Percentiles rank a stretch among this genome's conserved stretches.
Evolutionary conservation across 768 basidiomycete genomes (phyloP).

Genomic region (Kwoniella shandongensis): DNA sequence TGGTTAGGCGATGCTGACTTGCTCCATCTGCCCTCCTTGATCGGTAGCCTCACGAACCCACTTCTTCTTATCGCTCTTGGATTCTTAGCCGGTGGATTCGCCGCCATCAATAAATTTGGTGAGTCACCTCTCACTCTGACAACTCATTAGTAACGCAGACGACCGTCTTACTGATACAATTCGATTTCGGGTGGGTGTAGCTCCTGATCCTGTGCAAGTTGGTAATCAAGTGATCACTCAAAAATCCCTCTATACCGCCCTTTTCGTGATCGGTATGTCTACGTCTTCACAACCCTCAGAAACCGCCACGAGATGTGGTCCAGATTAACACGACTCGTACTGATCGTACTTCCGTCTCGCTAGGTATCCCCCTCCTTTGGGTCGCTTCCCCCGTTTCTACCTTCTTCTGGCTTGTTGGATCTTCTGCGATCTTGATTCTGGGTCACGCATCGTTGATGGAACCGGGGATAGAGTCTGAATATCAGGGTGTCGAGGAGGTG

Average conservation of each 20-base stretch:
- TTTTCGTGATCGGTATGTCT: constrained; percentile 70
- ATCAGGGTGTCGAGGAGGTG: constrained; percentile 65
- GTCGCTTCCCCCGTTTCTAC: constrained; percentile 59
- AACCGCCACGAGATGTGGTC: no score
- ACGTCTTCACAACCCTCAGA: background rate
- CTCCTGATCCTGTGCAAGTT: constrained; percentile 78
- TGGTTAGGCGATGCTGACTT: no score
- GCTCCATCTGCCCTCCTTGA: no score
- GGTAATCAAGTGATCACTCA: constrained; percentile 81
- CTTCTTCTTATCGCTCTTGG: constrained; percentile 73
- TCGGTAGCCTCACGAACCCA: constrained; percentile 74
- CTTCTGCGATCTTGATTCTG: constrained; percentile 77
- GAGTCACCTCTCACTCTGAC: constrained; percentile 43
- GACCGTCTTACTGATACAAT: no score
- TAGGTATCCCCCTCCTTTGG: constrained; percentile 82
- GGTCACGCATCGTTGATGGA: constrained; percentile 85
- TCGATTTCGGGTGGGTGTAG: no score
- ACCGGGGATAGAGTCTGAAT: constrained; percentile 93
- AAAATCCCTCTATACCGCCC: constrained; percentile 77
- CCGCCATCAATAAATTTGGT: constrained; percentile 89
- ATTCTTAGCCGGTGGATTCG: constrained; percentile 88
- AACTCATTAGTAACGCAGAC: no score
- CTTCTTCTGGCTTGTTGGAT: constrained; percentile 93
- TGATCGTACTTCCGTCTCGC: no score
- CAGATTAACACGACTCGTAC: background rate